phyloP scores from a whole-genome alignment of 2,329 filamentous ascomycete species.

The Juglanconis oblonga region DNA sequence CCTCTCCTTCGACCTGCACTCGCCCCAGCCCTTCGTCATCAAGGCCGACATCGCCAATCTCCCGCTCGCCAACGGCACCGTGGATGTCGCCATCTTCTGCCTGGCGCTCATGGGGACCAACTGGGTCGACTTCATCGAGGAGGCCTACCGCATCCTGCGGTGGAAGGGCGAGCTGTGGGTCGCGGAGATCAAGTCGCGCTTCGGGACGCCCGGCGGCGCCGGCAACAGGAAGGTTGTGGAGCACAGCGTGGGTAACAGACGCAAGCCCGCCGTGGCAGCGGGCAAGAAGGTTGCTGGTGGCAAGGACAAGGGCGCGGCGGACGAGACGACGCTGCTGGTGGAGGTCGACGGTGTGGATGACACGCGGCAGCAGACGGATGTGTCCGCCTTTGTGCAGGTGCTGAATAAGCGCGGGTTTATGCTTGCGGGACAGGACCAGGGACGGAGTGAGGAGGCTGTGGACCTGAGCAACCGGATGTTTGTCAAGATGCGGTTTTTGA shows the following conservation, averaged over 20 bases:
- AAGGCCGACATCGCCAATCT: constrained; percentile 85
- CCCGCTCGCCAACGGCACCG: constrained; percentile 69
- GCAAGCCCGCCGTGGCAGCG: constrained; percentile 32
- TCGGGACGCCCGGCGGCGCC: constrained; percentile 52
- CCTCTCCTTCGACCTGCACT: constrained; percentile 83
- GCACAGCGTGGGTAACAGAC: constrained; percentile 70
- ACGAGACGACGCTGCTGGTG: constrained; percentile 60
- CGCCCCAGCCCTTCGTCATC: constrained; percentile 72
- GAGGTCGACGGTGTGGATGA: constrained; percentile 68
- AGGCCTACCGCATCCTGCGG: constrained; percentile 86
- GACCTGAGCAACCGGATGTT: constrained; percentile 97
- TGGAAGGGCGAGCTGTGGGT: constrained; percentile 97
- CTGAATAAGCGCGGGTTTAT: constrained; percentile 79
- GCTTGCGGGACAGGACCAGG: constrained; percentile 67
- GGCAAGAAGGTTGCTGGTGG: constrained; percentile 44
- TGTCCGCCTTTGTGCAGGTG: constrained; percentile 81
- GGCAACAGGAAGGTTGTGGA: constrained; percentile 49
- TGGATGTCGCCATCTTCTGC: constrained; percentile 92
- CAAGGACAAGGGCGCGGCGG: constrained; percentile 42
- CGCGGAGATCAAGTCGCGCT: constrained; percentile 88
- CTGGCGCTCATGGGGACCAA: constrained; percentile 98
- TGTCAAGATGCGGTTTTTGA: constrained; percentile 93
- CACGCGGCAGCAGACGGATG: constrained; percentile 73
- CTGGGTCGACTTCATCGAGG: constrained; percentile 94
- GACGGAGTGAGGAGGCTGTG: constrained; percentile 57